phyloP scores from a whole-genome alignment of 169 alveolate genomes.

The Plasmodium cynomolgi region DNA sequence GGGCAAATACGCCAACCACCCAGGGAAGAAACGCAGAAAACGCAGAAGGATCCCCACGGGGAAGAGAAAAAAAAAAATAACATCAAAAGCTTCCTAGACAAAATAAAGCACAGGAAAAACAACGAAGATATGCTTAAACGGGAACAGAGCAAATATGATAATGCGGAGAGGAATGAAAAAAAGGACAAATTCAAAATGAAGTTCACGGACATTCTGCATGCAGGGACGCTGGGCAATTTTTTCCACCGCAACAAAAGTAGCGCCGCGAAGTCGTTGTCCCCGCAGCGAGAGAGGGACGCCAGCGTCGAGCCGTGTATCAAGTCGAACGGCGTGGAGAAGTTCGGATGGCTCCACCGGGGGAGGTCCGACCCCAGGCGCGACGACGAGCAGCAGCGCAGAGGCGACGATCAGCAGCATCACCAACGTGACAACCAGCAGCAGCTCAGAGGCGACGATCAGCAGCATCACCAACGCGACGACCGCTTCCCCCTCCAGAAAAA shows the following conservation, averaged over 20 bases:
- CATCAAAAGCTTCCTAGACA: slow-evolving; percentile 49
- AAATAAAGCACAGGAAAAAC: slow-evolving; percentile 54
- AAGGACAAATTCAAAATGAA: slow-evolving; percentile 53
- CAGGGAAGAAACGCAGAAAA: neutral
- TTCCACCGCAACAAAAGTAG: slow-evolving; percentile 43
- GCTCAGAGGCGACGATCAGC: neutral
- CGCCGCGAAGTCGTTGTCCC: slow-evolving; percentile 21
- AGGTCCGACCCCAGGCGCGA: neutral
- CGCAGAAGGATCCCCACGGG: neutral
- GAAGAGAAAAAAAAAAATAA: slow-evolving; percentile 66
- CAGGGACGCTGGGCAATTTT: slow-evolving; percentile 40
- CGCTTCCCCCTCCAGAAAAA: neutral
- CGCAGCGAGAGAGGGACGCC: slow-evolving; percentile 15
- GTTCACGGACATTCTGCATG: slow-evolving; percentile 53
- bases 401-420: neutral
- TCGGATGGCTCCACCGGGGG: neutral
- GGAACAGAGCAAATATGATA: slow-evolving; percentile 37
- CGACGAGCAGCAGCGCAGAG: neutral
- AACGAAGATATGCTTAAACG: slow-evolving; percentile 36
- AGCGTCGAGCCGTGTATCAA: neutral
- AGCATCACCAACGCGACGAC: neutral
- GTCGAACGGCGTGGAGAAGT: slow-evolving; percentile 3
- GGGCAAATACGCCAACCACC: neutral
- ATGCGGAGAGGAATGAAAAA: slow-evolving; percentile 11
- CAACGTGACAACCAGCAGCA: slow-evolving; percentile 1